Evolutionary conservation across 768 basidiomycete species (phyloP).

Genomic region (Mrakia gelida): DNA sequence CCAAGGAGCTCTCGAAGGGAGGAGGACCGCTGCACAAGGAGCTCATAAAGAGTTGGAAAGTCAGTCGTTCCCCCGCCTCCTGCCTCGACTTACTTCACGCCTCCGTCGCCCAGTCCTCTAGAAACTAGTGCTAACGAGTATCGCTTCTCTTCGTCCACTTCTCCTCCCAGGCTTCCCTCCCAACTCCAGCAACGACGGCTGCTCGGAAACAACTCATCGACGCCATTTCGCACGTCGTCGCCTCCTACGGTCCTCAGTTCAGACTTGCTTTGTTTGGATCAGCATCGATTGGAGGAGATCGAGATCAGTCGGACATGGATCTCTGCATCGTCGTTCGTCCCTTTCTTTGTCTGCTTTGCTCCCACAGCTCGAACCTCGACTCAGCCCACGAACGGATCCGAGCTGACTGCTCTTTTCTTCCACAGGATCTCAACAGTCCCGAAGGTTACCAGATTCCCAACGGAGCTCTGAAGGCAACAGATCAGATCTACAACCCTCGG

Average conservation of each 20-base stretch:
- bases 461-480: background rate
- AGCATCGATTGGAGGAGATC: constrained; percentile 28
- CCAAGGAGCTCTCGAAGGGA: constrained; percentile 7
- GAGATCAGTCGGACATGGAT: constrained; percentile 25
- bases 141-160: background rate
- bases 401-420: background rate
- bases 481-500: constrained; percentile 26
- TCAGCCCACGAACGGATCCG: background rate
- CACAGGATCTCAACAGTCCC: constrained; percentile 22
- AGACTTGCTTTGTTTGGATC: constrained; percentile 26
- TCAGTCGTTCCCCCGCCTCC: background rate
- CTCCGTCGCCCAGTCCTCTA: background rate
- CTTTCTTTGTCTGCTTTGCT: background rate
- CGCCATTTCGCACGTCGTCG: constrained; percentile 8
- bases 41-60: constrained; percentile 25
- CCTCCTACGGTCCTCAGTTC: constrained; percentile 8
- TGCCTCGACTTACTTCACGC: background rate
- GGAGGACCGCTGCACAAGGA: constrained; percentile 22
- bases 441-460: constrained; percentile 3
- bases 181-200: background rate
- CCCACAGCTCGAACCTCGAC: background rate
- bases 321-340: constrained; percentile 27
- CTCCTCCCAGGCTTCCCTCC: background rate
- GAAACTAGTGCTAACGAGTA: background rate
- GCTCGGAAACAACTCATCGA: constrained; percentile 14